Base-by-base conservation (phyloP, 495 filamentous ascomycete species). In the Penicillium daleae region DNA sequence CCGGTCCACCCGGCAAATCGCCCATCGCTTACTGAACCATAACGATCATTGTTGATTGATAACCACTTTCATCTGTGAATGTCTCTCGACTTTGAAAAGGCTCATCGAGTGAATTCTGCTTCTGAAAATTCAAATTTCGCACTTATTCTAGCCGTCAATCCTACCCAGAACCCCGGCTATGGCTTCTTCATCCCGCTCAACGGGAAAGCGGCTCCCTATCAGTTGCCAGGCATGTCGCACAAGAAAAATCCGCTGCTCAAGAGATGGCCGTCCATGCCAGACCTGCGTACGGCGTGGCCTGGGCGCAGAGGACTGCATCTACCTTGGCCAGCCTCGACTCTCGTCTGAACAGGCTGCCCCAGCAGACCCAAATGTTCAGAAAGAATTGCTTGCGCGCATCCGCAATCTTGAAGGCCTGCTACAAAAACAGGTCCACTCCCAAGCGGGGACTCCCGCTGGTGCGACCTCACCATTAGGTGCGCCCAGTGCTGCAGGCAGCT, bases 171-270 rank as follows among this genome's bases (percentile, higher is more conserved):
- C 26, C 15, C 31, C 35, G 24, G 26, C 31, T 40, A 74, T 74
- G 68, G 35, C 71, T 48, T 65, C 69, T 15, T 53, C 64, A 46
- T 64, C 72, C 56, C 75, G 75, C 5, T 66, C 73, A 13, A 55
- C 71, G 3, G 72, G 75, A 29, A 79, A 77, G 61, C 71, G 77
- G 17, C 65, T 79, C 19, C 77, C 77, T 13, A 79, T 78, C 33
- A 79, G 77, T 60, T 79, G 77, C 27, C 75, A 79, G 50, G 75
- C 77, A 32, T 79, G 77, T 57, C 74, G 77, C 60, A 75, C 64
- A 6, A 65, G 77, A 55, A 79, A 79, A 55, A 78, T 79, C 29
- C 68, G 75, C 24, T 79, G 77, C 53, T 77, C 75, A 29, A 76
- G 77, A 12, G 77, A 79, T 61, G 74, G 74, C 19, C 70, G 77